These are phyloP conservation scores for Coprinellus aureogranulatus DNA, from an alignment of 768 basidiomycete genomes.

Conservation along the genomic window DNA sequence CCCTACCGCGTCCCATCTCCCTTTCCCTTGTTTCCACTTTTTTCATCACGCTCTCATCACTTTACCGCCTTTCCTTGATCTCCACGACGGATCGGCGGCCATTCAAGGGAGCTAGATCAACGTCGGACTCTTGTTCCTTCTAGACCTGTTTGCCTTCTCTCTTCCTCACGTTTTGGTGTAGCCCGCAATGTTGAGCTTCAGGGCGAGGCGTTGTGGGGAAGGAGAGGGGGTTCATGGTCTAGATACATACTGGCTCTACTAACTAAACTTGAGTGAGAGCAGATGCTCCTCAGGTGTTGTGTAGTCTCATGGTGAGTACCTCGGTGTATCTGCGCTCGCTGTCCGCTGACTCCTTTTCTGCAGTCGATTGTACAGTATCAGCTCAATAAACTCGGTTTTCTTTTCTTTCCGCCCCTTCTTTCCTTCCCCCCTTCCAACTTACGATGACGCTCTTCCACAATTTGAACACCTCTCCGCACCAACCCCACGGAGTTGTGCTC, in stretches of 20 bases:
- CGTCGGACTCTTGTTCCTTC: constrained; percentile 19
- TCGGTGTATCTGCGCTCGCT: neutral
- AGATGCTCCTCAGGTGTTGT: too few species aligned
- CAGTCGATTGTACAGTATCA: too few species aligned
- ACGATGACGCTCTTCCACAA: constrained; percentile 68
- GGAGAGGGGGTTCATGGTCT: neutral
- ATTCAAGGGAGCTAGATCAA: constrained; percentile 80
- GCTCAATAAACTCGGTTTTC: neutral
- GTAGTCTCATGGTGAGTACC: too few species aligned
- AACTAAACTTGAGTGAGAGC: too few species aligned
- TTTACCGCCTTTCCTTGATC: constrained; percentile 70
- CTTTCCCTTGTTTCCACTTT: neutral
- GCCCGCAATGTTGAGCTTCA: neutral
- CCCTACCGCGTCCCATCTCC: neutral
- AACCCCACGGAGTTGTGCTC: constrained; percentile 66
- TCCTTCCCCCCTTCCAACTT: constrained; percentile 11
- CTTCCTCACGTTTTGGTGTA: neutral
- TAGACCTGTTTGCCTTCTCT: too few species aligned
- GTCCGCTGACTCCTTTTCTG: neutral
- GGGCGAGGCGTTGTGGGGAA: neutral
- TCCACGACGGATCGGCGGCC: constrained; percentile 66
- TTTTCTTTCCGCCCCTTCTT: neutral
- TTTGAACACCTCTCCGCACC: constrained; percentile 73
- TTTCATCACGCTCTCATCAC: constrained; percentile 63
- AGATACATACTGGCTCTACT: neutral